Conservation (phyloP, 1,284 basidiomycete genomes). For the Puccinia coronata region DNA sequence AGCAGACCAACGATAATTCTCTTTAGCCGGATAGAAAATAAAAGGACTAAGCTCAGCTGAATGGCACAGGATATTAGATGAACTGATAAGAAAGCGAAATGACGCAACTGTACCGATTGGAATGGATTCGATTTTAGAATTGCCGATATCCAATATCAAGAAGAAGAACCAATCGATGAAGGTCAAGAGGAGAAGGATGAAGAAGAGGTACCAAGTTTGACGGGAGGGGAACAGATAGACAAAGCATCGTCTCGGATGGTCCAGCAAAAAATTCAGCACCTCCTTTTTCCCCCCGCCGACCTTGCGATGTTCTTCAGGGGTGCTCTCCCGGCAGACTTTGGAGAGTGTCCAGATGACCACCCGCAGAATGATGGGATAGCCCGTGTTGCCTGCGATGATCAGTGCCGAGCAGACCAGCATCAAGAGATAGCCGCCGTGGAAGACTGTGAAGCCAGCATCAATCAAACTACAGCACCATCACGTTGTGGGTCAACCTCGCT, state of each 20-base stretch:
- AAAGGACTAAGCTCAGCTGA: constrained; percentile 61
- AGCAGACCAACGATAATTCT: constrained; percentile 58
- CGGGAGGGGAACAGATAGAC: constrained; percentile 86
- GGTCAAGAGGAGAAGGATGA: constrained; percentile 70
- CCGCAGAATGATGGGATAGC: constrained; percentile 56
- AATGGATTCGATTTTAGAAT: constrained; percentile 69
- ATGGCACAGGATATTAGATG: background rate
- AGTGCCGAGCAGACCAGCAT: constrained; percentile 58
- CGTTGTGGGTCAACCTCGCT: background rate
- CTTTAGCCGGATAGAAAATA: no score
- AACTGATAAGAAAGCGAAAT: background rate
- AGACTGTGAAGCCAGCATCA: constrained; percentile 46
- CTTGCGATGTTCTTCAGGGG: constrained; percentile 1
- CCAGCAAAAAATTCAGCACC: constrained; percentile 85
- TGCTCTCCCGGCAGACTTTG: constrained; percentile 67
- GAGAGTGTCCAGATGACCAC: constrained; percentile 68
- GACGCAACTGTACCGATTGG: constrained; percentile 65
- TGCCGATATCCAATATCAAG: constrained; percentile 83
- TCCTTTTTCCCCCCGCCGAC: constrained; percentile 63
- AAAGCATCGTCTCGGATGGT: constrained; percentile 86
- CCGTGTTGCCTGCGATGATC: constrained; percentile 38
- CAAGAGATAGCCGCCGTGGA: constrained; percentile 77
- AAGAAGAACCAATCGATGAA: constrained; percentile 86
- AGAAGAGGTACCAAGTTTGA: constrained; percentile 88
- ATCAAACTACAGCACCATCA: constrained; percentile 22